Percentiles rank a stretch among this genome's conserved stretches.
Conservation (phyloP, 202 grass and related monocot species). For the Carex sylvatica region DNA sequence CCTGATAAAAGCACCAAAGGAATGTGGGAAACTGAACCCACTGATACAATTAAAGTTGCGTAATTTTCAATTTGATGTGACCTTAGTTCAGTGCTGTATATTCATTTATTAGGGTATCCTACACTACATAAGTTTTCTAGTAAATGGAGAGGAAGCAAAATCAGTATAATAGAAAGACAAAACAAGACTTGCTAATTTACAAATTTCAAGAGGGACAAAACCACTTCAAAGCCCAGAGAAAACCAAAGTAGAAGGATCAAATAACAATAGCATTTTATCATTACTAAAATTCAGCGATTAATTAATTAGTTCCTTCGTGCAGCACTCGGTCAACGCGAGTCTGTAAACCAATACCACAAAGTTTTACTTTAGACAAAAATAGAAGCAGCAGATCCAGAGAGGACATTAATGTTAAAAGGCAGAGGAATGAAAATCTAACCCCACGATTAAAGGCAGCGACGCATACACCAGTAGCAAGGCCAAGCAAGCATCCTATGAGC, state of each 20-base stretch:
- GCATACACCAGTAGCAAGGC: conserved; percentile 81
- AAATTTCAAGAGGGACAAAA: background rate
- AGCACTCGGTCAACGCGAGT: background rate
- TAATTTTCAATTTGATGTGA: background rate
- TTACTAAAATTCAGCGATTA: background rate
- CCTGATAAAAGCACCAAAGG: background rate
- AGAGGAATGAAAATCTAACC: conserved; percentile 35
- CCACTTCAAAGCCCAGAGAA: background rate
- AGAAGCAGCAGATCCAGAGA: conserved; percentile 2
- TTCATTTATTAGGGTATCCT: background rate
- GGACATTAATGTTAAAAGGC: background rate
- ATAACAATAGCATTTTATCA: background rate
- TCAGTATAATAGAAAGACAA: background rate
- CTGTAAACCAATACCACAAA: background rate
- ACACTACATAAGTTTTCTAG: background rate
- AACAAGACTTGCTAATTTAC: background rate
- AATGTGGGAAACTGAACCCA: background rate
- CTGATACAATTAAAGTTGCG: background rate
- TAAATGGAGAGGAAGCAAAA: background rate
- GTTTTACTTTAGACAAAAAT: conserved; percentile 1
- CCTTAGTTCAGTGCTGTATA: background rate
- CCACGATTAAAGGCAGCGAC: conserved; percentile 92
- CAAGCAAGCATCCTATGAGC: conserved; percentile 92
- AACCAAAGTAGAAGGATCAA: background rate
- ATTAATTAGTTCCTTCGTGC: background rate